A percentile compares a stretch with the other conserved stretches of the same genome.
Evolutionary conservation across 495 filamentous ascomycete genomes (phyloP).

Genomic region (Hyaloscypha bicolor): DNA sequence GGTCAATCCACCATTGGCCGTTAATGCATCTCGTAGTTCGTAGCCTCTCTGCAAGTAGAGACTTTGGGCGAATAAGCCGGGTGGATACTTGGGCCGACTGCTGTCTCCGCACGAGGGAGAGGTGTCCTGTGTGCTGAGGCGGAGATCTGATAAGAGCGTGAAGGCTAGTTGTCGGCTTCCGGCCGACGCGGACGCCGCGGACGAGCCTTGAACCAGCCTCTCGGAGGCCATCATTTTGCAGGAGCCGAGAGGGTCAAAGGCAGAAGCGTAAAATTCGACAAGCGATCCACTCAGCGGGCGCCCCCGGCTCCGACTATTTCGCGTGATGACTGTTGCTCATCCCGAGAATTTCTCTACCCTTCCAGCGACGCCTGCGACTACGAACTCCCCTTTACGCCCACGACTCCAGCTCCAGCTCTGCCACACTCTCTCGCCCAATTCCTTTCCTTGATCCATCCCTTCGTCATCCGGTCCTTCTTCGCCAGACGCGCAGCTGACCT

Average conservation of each 20-base stretch:
- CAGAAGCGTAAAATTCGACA: not conserved
- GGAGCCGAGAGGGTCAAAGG: not conserved
- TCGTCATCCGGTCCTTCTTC: conserved; percentile 26
- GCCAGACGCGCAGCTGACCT: conserved; percentile 26
- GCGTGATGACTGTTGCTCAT: no score
- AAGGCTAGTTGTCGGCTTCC: no score
- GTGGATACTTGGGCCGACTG: not conserved
- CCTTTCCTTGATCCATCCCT: conserved; percentile 10
- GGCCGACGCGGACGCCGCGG: no score
- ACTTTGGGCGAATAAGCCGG: conserved; percentile 1
- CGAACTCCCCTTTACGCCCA: conserved; percentile 26
- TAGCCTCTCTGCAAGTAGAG: not conserved
- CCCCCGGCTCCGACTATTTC: not conserved
- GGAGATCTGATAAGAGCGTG: conserved; percentile 10
- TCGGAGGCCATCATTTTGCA: conserved; percentile 9
- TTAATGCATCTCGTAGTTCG: conserved; percentile 6
- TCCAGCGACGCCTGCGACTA: conserved; percentile 19
- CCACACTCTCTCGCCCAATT: conserved; percentile 12
- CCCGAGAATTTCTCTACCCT: conserved; percentile 12
- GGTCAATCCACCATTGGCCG: not conserved
- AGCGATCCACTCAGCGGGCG: not conserved
- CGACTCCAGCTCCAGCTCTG: conserved; percentile 12
- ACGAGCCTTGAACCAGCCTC: not conserved
- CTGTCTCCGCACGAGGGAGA: not conserved
- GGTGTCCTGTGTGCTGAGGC: conserved; percentile 1